Evolutionary conservation across 1,284 basidiomycete species (phyloP), one percentile per base, ranked within the genome.

Genomic region (Dichomitus squalens): DNA sequence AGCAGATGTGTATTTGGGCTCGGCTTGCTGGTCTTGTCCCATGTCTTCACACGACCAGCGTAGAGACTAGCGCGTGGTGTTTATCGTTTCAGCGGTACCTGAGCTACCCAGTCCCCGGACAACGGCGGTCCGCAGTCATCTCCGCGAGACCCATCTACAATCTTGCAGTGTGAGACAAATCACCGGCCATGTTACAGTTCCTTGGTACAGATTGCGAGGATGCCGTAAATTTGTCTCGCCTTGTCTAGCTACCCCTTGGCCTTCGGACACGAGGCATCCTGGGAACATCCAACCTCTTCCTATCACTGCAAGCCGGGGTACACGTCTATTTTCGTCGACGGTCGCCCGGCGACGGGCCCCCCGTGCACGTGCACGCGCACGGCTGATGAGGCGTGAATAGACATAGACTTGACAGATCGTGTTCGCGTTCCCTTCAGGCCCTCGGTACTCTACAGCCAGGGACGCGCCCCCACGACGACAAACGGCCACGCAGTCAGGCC

Each of bases 321-420:
- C 21, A 6, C 31, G 2, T 27, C 44, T 53, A 53, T 53, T 53
- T 35, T 48, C 12, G 44, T 47, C 44, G 36, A 53, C 44, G 23
- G 36, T 53, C 21, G 38, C 52, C 44, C 27, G 44, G 14, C 44
- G 25, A 44, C 25, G 25, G 16, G 27, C n/a, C n/a, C 25, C 27
- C 18, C 41, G 7, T 14, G 29, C 12, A 8, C 14, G 7, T 16
- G n/a, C 25, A 23, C 46, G 23, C 34, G 43, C 23, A 25, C 43
- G n/a, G 43, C 35, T 14, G n/a, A n/a, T n/a, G n/a, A n/a, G n/a
- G n/a, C n/a, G n/a, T n/a, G 18, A 18, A 47, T 31, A 31, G 29
- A 31, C 29, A 53, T 53, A 53, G 52, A 47, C 52, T 47, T 53
- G 52, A 53, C 52, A 53, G 43, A 18, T 47, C 52, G 56, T 49